A percentile compares a stretch with the other conserved stretches of the same genome.
These are phyloP conservation scores for Balakata baccata DNA, from an alignment of 345 rosid species.

Conservation along the genomic window DNA sequence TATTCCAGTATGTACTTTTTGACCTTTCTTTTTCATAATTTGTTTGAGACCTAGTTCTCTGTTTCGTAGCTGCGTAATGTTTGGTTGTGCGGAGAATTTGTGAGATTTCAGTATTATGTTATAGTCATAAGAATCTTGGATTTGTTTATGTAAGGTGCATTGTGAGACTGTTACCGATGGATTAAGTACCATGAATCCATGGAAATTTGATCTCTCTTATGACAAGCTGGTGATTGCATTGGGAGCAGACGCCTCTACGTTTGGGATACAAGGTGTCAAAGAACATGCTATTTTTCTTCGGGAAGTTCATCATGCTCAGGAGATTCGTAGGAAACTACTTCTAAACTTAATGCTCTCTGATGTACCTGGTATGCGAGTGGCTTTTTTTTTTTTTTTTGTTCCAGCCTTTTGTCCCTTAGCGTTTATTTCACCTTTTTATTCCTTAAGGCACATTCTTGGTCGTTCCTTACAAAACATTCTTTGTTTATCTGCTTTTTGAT, in stretches of 20 bases:
- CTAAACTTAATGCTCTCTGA: constrained; percentile 94
- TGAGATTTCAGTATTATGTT: background rate
- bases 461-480: background rate
- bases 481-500: background rate
- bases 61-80: background rate
- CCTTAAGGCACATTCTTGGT: too few relatives aligned
- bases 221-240: constrained; percentile 82
- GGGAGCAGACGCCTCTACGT: constrained; percentile 84
- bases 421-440: background rate
- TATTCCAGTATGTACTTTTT: background rate
- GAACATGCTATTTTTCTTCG: constrained; percentile 80
- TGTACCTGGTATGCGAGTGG: constrained; percentile 53
- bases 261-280: constrained; percentile 72
- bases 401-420: background rate
- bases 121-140: constrained; percentile 4
- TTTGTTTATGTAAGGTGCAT: constrained; percentile 47
- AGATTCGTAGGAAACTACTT: constrained; percentile 82
- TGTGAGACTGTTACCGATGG: constrained; percentile 84
- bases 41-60: background rate
- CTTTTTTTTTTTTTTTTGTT: background rate
- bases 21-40: background rate
- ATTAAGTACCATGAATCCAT: constrained; percentile 43
- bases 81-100: background rate
- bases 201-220: constrained; percentile 75
- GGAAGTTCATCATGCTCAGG: constrained; percentile 94